phyloP scores from a whole-genome alignment of 805 yeast genomes.

The Candida dajiaensis region DNA sequence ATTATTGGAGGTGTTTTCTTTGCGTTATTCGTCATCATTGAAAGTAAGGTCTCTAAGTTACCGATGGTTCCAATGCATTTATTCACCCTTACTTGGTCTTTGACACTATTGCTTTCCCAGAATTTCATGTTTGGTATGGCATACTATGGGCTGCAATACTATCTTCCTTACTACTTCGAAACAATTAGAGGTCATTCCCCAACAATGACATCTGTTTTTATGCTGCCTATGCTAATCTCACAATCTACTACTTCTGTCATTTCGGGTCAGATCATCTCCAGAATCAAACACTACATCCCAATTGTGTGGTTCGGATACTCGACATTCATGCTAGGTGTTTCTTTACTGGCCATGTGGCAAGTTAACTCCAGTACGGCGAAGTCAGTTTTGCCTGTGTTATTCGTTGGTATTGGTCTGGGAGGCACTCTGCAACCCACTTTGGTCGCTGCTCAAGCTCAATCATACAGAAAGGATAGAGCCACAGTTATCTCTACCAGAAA shows the following conservation, averaged over 20 bases:
- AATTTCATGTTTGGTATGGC: conserved; percentile 44
- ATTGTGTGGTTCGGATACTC: conserved; percentile 25
- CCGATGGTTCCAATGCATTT: conserved; percentile 51
- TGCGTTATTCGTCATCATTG: conserved; percentile 39
- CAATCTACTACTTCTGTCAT: conserved; percentile 3
- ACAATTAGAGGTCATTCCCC: conserved; percentile 20
- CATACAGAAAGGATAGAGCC: conserved; percentile 45
- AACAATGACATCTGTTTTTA: conserved; percentile 7
- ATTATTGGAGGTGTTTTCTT: conserved; percentile 33
- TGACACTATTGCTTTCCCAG: conserved; percentile 20
- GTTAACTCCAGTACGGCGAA: conserved; percentile 30
- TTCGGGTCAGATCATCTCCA: conserved; percentile 7
- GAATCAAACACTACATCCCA: conserved; percentile 2
- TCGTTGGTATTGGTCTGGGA: conserved; percentile 34
- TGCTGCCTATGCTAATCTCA: conserved; percentile 5
- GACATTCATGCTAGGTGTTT: conserved; percentile 19
- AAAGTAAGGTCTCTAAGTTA: conserved; percentile 39
- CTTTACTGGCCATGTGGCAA: conserved; percentile 1
- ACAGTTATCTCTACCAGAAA: conserved; percentile 52
- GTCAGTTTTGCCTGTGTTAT: conserved; percentile 26
- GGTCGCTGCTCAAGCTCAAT: conserved; percentile 50
- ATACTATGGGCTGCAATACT: conserved; percentile 41
- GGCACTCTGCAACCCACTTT: conserved; percentile 12
- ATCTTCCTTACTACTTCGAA: conserved; percentile 37
- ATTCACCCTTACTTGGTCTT: conserved; percentile 31